Evolutionary conservation across 805 yeast species (phyloP), one percentile per base, ranked within the genome.

Genomic region (Cyberlindnera veronae): DNA sequence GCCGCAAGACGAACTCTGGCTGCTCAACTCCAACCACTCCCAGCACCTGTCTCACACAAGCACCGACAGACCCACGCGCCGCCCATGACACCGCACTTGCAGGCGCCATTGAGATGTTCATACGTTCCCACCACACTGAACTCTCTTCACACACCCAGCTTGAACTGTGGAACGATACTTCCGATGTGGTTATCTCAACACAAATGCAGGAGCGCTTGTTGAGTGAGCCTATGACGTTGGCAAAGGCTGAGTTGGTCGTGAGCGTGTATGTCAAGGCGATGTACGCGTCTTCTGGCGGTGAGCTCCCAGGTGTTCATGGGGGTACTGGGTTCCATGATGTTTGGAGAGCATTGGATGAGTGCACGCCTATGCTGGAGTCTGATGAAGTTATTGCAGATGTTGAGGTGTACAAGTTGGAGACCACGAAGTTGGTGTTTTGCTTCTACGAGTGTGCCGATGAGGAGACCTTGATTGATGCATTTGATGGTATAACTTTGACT

Each of bases 401-500:
- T 5, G 21, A n/a, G 5, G 10, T 14, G 3, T 32, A 23, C 12
- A 12, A 8, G 20, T 9, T 23, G 16, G 21, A 14, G 13, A 16
- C 26, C 7, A 18, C 33, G 12, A 27, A 33, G n/a, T 24, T 37
- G n/a, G 19, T 26, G 2, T 36, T 36, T 31, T 28, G 23, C 5
- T 42, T 32, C 32, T 42, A 45, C 17, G 18, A 36, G 16, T 32
- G 35, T 18, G 30, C 10, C 26, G 49, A 40, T 11, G 36, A 22
- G 6, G 28, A 27, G 33, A 30, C 8, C 14, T 34, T 17, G 33
- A 16, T 34, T 21, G 61, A 59, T 20, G 62, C 55, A 3, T 59
- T 63, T 29, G 63, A 57, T 38, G 57, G 60, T 19, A 58, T 64
- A 21, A 58, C 58, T 36, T 34, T 63, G 19, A 46, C 48, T 10